phyloP scores from a whole-genome alignment of 1,284 basidiomycete genomes.

The Meira miltonrushii region DNA sequence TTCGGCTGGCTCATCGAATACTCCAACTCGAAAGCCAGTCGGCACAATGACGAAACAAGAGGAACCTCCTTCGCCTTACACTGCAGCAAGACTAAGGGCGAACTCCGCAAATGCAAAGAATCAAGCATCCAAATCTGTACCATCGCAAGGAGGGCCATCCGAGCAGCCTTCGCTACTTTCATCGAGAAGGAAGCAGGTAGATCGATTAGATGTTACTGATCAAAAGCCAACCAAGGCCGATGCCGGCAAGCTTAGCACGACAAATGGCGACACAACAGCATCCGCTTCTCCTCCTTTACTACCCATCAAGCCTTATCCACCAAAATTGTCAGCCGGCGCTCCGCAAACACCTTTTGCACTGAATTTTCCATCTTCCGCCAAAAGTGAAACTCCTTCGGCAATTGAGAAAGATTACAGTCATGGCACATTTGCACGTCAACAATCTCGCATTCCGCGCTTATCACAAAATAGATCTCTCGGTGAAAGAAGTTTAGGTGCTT shows the following conservation, averaged over 20 bases:
- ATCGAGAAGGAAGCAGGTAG: not conserved
- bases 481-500: too few species aligned
- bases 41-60: not conserved
- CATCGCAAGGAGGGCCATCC: too few species aligned
- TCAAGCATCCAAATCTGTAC: too few species aligned
- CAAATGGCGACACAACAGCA: too few species aligned
- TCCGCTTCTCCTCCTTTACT: not conserved
- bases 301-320: conserved; percentile 4
- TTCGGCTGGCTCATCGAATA: not conserved
- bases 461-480: not conserved
- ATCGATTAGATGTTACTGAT: not conserved
- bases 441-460: not conserved
- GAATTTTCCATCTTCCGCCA: not conserved
- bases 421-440: not conserved
- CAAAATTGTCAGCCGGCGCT: not conserved
- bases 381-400: not conserved
- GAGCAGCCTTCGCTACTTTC: not conserved
- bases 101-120: too few species aligned
- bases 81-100: not conserved
- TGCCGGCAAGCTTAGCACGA: not conserved
- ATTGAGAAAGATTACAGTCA: not conserved
- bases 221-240: not conserved
- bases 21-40: not conserved
- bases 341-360: not conserved
- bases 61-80: not conserved